A percentile compares a stretch with the other conserved stretches of the same genome.
Evolutionary conservation across 2,329 filamentous ascomycete genomes (phyloP).

Genomic region (Coniochaeta prunicola): DNA sequence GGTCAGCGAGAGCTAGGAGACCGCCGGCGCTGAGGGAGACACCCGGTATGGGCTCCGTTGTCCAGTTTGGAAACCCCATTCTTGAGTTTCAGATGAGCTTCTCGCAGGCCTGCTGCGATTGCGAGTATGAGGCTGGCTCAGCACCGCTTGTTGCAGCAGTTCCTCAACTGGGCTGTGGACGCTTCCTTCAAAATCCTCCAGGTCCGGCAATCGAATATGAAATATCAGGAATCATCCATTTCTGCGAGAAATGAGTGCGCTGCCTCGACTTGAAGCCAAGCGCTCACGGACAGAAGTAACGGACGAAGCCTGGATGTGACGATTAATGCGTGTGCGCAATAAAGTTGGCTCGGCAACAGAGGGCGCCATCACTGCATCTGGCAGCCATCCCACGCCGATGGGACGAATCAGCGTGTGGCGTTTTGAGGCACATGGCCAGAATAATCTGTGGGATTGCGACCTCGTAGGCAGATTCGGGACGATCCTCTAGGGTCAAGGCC

Average conservation of each 20-base stretch:
- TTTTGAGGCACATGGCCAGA: background rate
- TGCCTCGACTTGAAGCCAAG: background rate
- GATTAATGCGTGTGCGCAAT: background rate
- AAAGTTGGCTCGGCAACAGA: background rate
- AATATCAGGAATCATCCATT: background rate
- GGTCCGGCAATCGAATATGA: background rate
- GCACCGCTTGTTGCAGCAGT: background rate
- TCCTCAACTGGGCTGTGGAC: background rate
- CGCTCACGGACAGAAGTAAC: background rate
- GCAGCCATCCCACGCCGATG: background rate
- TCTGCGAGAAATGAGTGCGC: background rate
- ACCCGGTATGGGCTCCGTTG: slow-evolving; percentile 34
- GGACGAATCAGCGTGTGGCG: background rate
- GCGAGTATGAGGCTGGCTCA: background rate
- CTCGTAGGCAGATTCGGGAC: background rate
- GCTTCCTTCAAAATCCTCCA: background rate
- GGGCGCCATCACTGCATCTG: background rate
- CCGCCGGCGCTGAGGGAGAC: slow-evolving; percentile 43
- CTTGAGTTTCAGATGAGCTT: background rate
- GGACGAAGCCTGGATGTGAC: background rate
- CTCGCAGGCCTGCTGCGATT: slow-evolving; percentile 1
- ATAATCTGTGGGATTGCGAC: background rate
- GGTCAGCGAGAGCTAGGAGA: slow-evolving; percentile 51
- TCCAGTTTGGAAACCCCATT: slow-evolving; percentile 31
- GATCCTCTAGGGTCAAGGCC: background rate